Evolutionary conservation across 495 filamentous ascomycete species (phyloP).

Genomic region (Penicillium malachiteum): DNA sequence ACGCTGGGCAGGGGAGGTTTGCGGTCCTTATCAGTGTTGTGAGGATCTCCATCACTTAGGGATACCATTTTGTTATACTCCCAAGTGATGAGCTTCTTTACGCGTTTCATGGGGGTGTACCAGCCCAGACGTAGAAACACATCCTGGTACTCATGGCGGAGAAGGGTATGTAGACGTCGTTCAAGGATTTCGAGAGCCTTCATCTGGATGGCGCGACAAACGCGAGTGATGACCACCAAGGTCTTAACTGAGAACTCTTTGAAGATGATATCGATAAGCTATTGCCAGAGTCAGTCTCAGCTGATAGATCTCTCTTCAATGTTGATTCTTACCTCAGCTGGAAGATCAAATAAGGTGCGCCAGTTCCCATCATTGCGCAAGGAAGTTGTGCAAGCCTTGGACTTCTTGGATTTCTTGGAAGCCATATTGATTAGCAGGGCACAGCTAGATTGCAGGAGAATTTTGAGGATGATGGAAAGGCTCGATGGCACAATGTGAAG

Average conservation of each 20-base stretch:
- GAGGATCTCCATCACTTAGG: neutral
- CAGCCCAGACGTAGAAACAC: neutral
- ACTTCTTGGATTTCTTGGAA: neutral
- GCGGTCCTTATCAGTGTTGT: neutral
- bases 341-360: neutral
- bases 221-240: neutral
- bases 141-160: neutral
- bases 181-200: neutral
- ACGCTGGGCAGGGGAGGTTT: neutral
- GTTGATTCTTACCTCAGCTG: neutral
- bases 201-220: neutral
- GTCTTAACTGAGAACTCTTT: neutral
- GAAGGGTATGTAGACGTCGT: neutral
- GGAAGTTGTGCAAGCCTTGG: neutral
- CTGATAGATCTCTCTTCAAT: neutral
- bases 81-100: neutral
- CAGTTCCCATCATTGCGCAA: neutral
- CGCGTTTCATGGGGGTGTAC: neutral
- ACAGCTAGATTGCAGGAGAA: no score
- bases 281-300: neutral
- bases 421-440: neutral
- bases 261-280: neutral
- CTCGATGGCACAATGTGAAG: no score
- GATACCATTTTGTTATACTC: neutral
- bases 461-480: no score